These are phyloP conservation scores for Trichosporon sp. DNA, from an alignment of 1,284 basidiomycete genomes.

Conservation along the genomic window DNA sequence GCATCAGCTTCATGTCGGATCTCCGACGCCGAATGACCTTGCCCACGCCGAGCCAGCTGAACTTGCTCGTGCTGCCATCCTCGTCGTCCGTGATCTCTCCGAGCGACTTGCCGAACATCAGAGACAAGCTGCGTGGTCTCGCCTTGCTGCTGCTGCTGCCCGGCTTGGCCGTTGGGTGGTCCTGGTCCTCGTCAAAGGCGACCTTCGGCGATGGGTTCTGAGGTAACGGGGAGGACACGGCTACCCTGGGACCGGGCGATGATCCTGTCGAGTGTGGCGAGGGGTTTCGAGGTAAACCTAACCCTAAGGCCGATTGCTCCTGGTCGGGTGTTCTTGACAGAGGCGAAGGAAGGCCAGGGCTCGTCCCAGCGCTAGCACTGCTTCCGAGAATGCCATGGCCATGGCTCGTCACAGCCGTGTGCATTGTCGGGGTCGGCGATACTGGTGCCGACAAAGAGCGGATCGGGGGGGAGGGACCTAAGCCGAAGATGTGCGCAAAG, in stretches of 20 bases:
- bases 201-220: conserved; percentile 33
- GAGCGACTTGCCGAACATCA: conserved; percentile 27
- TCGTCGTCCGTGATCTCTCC: conserved; percentile 11
- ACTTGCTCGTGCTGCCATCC: conserved; percentile 19
- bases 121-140: conserved; percentile 35
- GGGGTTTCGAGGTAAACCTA: conserved; percentile 30
- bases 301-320: conserved; percentile 20
- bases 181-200: conserved; percentile 24
- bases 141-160: conserved; percentile 26
- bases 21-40: conserved; percentile 32
- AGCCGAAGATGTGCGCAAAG: conserved; percentile 10
- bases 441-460: conserved; percentile 22
- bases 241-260: conserved; percentile 5
- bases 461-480: not conserved
- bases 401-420: conserved; percentile 3
- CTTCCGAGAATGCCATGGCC: not conserved
- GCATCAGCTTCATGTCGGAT: conserved; percentile 28
- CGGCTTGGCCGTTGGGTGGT: conserved; percentile 10
- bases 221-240: conserved; percentile 41
- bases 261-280: not conserved
- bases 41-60: conserved; percentile 40
- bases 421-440: conserved; percentile 1
- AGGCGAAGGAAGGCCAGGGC: not conserved
- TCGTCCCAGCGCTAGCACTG: conserved; percentile 1
- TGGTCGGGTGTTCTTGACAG: not conserved